A percentile compares a stretch with the other conserved stretches of the same genome.
Evolutionary conservation across 345 rosid species (phyloP).

Genomic region (Brassica cretica): DNA sequence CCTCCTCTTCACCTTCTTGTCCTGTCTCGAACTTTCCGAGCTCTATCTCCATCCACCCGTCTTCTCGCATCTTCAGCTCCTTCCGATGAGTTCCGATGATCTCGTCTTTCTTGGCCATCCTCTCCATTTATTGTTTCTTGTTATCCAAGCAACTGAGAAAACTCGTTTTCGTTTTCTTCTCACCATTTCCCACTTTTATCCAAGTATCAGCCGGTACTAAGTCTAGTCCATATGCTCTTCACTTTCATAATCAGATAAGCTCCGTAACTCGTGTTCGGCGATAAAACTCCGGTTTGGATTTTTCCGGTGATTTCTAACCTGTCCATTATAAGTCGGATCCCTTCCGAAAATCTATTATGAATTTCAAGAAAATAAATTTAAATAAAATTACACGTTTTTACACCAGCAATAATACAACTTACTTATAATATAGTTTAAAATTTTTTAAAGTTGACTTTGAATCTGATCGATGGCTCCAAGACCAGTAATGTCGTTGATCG

Average conservation of each 20-base stretch:
- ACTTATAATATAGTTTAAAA: background rate
- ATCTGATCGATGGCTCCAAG: conserved; percentile 51
- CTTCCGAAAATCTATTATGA: conserved; percentile 48
- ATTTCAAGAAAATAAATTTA: background rate
- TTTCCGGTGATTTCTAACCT: conserved; percentile 52
- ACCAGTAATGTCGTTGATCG: conserved; percentile 57
- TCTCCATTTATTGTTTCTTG: conserved; percentile 37
- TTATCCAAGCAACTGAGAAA: conserved; percentile 29
- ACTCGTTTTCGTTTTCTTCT: background rate
- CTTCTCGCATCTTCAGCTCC: conserved; percentile 42
- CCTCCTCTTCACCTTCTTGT: conserved; percentile 16
- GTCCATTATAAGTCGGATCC: conserved; percentile 41
- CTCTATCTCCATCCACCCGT: conserved; percentile 85
- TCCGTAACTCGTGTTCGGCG: conserved; percentile 51
- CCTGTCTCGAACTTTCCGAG: conserved; percentile 60
- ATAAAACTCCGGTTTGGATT: conserved; percentile 36
- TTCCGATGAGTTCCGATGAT: conserved; percentile 5
- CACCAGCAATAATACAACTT: background rate
- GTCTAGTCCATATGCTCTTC: conserved; percentile 53
- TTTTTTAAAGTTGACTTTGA: conserved; percentile 47
- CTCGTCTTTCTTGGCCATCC: conserved; percentile 3
- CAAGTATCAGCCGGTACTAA: conserved; percentile 47
- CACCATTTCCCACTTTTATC: conserved; percentile 31
- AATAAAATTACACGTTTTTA: background rate
- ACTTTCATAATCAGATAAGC: conserved; percentile 51